Evolutionary conservation across 2,329 filamentous ascomycete species (phyloP).

Genomic region (Teratosphaeria zuluensis): DNA sequence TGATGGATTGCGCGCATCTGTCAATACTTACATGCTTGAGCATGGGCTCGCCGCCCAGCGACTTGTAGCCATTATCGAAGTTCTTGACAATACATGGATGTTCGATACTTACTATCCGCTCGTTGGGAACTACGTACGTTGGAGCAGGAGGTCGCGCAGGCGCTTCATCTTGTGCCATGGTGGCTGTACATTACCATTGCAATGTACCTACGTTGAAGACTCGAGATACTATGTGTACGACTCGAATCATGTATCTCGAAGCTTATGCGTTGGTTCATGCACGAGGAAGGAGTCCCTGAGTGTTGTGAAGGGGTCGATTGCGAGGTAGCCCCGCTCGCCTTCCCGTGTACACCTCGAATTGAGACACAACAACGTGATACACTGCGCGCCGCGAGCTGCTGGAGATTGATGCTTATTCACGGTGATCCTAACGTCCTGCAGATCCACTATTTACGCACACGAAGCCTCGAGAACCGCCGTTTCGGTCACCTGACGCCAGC

Average conservation of each 20-base stretch:
- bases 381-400: neutral
- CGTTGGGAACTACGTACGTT: constrained; percentile 42
- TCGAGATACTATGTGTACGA: too few relatives aligned
- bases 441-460: neutral
- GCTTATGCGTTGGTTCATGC: neutral
- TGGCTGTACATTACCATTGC: neutral
- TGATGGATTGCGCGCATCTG: neutral
- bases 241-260: neutral
- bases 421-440: neutral
- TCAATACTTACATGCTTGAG: constrained; percentile 42
- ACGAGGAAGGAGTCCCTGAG: neutral
- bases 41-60: constrained; percentile 48
- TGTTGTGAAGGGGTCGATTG: neutral
- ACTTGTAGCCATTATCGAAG: constrained; percentile 53
- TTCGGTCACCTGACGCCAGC: neutral
- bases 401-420: neutral
- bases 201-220: neutral
- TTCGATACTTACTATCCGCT: constrained; percentile 51
- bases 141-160: constrained; percentile 19
- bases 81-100: constrained; percentile 59
- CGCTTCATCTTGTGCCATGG: neutral
- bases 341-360: neutral
- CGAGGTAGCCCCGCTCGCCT: neutral
- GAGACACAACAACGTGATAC: neutral
- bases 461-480: neutral